Evolutionary conservation across 2,329 filamentous ascomycete species (phyloP), one percentile per base, ranked within the genome.

Genomic region (Lachnum nothofagi): DNA sequence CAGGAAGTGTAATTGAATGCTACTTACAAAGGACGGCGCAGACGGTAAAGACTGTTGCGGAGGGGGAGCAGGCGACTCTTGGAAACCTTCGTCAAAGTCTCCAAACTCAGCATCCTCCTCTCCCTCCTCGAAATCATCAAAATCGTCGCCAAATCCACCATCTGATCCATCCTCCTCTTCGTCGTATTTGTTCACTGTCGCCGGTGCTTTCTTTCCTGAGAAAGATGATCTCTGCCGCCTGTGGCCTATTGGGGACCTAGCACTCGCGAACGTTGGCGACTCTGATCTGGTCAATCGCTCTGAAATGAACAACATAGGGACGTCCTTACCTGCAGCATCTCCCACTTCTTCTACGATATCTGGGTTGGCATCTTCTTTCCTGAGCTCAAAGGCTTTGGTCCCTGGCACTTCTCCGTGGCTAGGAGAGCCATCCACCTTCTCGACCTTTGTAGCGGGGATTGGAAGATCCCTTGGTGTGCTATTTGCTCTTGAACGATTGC

Each of bases 91-190:
- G 54, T 77, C 76, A 67, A 81, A 79, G 61, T 78, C 75, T 59
- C 75, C 73, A 58, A 74, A 73, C 48, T 68, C 72, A 52, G 70
- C 72, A 51, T 69, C 66, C 49, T 74, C 72, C 51, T 72, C 72
- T 40, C 74, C 75, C 59, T 76, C 82, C 44, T 78, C 79, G 65
- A 82, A 80, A 57, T 84, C 85, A 63, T 86, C 83, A 67, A 88
- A 89, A 61, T 87, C 84, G 60, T 81, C 72, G 33, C 68, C 80
- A 69, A 84, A 83, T 60, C 78, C 78, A 22, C 72, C 60, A 39
- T 67, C 66, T 44, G 67, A 66, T 16, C 70, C 74, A 56, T 73
- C 73, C 48, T 71, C 71, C 53, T 77, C 78, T 60, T 82, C 79
- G 60, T 80, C 77, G 56, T 83, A 82, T 53, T 81, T 79, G 63